Percentiles rank a stretch among this genome's conserved stretches.
These are phyloP conservation scores for Coleophoma eucalyptorum DNA, from an alignment of 2,329 filamentous ascomycete species.

Conservation along the genomic window DNA sequence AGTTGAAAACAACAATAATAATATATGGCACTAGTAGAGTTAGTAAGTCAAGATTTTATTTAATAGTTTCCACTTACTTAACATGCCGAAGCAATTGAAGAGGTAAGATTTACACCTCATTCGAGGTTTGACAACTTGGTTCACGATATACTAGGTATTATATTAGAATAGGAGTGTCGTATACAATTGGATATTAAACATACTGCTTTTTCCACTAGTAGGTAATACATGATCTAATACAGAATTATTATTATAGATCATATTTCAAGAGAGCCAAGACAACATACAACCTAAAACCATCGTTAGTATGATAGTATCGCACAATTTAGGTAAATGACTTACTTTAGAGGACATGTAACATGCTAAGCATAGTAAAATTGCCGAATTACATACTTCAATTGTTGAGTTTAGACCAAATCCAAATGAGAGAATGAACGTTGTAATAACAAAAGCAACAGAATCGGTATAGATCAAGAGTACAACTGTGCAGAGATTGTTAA, in stretches of 20 bases:
- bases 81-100: background rate
- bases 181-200: background rate
- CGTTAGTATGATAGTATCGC: background rate
- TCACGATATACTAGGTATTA: background rate
- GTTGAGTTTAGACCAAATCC: background rate
- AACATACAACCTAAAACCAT: background rate
- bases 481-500: background rate
- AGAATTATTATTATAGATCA: background rate
- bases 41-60: background rate
- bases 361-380: background rate
- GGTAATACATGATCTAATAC: background rate
- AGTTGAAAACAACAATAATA: background rate
- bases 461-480: background rate
- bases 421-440: background rate
- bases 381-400: background rate
- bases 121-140: background rate
- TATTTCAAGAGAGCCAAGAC: background rate
- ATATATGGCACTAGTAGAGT: background rate
- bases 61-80: background rate
- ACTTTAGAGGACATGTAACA: background rate
- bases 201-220: background rate
- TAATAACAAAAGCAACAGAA: background rate
- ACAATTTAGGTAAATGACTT: background rate
- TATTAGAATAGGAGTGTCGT: background rate
- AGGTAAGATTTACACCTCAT: background rate